Conservation (phyloP, 176 grass and related monocot genomes). For the Aegilops speltoides region DNA sequence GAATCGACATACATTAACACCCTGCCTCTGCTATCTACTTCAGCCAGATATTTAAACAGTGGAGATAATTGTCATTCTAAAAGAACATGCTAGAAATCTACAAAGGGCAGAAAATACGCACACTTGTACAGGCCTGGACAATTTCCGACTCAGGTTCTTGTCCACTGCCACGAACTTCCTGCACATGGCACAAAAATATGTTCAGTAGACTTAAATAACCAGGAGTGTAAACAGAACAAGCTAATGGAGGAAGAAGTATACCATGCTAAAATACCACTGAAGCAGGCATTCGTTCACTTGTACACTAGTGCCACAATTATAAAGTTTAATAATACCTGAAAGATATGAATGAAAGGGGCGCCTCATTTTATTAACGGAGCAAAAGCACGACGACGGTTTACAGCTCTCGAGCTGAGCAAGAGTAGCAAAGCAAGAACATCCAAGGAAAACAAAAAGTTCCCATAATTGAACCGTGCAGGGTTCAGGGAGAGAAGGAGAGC, state of each 20-base stretch:
- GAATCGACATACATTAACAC: slow-evolving; percentile 78
- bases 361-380: too few relatives aligned
- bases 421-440: too few relatives aligned
- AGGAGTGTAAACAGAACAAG: slow-evolving; percentile 3
- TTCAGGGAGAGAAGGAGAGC: too few relatives aligned
- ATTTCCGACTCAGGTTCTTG: slow-evolving; percentile 86
- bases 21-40: slow-evolving; percentile 35
- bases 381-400: too few relatives aligned
- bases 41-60: neutral
- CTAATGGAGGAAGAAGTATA: slow-evolving; percentile 24
- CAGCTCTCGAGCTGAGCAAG: too few relatives aligned
- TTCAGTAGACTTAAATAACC: neutral
- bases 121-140: slow-evolving; percentile 93
- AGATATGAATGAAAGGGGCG: too few relatives aligned
- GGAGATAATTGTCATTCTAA: neutral
- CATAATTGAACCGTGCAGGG: too few relatives aligned
- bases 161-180: slow-evolving; percentile 81
- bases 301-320: slow-evolving; percentile 86
- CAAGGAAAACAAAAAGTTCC: too few relatives aligned
- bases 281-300: slow-evolving; percentile 83
- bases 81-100: neutral
- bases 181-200: slow-evolving; percentile 22
- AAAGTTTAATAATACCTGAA: slow-evolving; percentile 69
- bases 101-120: slow-evolving; percentile 36
- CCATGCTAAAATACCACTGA: slow-evolving; percentile 95